Evolutionary conservation across 192 early-diverging fungal species (phyloP), one percentile per base, ranked within the genome.

Genomic region (Coemansia sp.): DNA sequence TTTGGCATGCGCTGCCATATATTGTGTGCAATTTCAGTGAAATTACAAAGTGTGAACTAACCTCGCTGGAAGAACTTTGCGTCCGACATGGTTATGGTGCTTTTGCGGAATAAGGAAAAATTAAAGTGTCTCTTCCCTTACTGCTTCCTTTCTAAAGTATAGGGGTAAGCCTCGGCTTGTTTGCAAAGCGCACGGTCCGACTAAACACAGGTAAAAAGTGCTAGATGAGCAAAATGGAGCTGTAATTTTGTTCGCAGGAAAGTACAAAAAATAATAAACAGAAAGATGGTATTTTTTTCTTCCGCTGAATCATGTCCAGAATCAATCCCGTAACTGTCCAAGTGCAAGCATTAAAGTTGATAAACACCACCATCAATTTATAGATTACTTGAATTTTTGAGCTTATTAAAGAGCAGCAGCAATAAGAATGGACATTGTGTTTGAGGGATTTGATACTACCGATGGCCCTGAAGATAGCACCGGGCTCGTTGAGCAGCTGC

Each of bases 21-120:
- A n/a, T 26, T 26, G 23, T 26, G 23, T 26, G 23, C 23, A 26
- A 26, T 26, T n/a, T n/a, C n/a, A n/a, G n/a, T n/a, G 23, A 26
- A 26, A 4, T 1, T 4, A 26, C 23, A 26, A 1, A 26, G 23
- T 26, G 23, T 26, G 23, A 26, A 76, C 79, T 70, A 81, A 83
- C 86, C 87, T 74, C 87, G 72, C 63, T 87, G 86, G 60, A 88
- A 88, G 70, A 87, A 88, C 72, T 87, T 87, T 72, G 87, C 87
- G 76, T 88, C 87, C 9, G 84, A 83, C 87, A 88, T 87, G 23
- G 23, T 43, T 51, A 38, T 35, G 23, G 23, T 26, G 23, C 23
- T 26, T 26, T 58, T 28, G 30, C 46, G 12, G 4, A 26, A 26
- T 26, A 26, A 26, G 23, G 23, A 26, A 26, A 26, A 26, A 3